Base-by-base conservation (phyloP, 805 yeast species). In the Suhomyces canberraensis region DNA sequence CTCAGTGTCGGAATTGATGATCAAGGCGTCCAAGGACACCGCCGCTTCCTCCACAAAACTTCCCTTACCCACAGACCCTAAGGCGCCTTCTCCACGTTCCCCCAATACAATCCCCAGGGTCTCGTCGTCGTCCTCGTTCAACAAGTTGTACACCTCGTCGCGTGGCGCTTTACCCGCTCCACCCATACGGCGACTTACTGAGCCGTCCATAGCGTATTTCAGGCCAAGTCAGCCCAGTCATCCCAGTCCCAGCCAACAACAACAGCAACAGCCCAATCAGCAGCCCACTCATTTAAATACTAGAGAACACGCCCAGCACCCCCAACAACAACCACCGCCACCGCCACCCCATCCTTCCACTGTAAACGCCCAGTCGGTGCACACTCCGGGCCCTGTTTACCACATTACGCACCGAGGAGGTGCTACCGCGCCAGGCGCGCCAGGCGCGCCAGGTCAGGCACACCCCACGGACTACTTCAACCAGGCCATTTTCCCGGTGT, bases 1-100 rank as follows among this genome's bases (percentile, higher is more conserved):
- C 22, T 52, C 58, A 13, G 59, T 54, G 22, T 45, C 53, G 31
- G 59, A 54, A 36, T 43, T 54, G 32, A 49, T 53, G 48, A 50
- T 49, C 15, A 41, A 47, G 20, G 45, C 56, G 16, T 28, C 37
- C 28, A 19, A 38, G 35, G 17, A 16, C 14, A 6, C 20, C 8
- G 16, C 28, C 8, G 16, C 29, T 3, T 15, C 33, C 14, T 17
- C 11, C 9, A 16, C 13, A 4, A 24, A 22, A 26, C 31, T 16
- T 33, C 32, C 9, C 32, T 25, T 13, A 38, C 22, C 14, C 39
- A 33, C 9, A 31, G 11, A 13, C 8, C n/a, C 15, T 13, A n/a
- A 11, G 21, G 16, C 37, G 4, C 4, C 34, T 11, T 16, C 39
- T 16, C 22, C 40, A 7, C 36, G 45, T 2, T 37, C 46, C 8